phyloP scores from a whole-genome alignment of 2,329 filamentous ascomycete genomes.

The Aspergillus fijiensis region DNA sequence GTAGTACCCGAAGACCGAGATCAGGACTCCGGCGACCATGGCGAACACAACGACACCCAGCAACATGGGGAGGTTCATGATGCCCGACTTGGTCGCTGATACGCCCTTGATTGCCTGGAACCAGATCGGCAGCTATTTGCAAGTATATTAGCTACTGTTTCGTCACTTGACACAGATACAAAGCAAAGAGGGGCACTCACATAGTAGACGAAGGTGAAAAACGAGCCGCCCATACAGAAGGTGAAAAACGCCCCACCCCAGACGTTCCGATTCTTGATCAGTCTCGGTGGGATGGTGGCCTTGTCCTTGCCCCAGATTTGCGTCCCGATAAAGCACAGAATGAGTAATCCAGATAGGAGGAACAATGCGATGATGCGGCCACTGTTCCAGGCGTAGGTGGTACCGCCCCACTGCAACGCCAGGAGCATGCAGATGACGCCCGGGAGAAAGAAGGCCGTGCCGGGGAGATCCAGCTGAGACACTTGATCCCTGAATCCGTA shows the following conservation, averaged over 20 bases:
- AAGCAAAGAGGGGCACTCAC: conserved; percentile 16
- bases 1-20: conserved; percentile 40
- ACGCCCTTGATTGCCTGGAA: conserved; percentile 43
- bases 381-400: conserved; percentile 49
- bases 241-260: conserved; percentile 41
- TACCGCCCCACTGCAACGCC: conserved; percentile 54
- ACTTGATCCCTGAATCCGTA: conserved; percentile 26
- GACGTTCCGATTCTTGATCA: conserved; percentile 47
- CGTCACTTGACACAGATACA: not conserved
- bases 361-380: conserved; percentile 34
- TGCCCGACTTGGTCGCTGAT: conserved; percentile 36
- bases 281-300: conserved; percentile 47
- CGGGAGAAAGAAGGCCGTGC: conserved; percentile 26
- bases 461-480: conserved; percentile 45
- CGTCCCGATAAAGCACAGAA: conserved; percentile 41
- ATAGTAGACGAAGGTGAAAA: conserved; percentile 50
- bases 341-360: conserved; percentile 46
- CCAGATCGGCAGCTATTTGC: conserved; percentile 44
- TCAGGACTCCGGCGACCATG: conserved; percentile 31
- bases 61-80: conserved; percentile 40
- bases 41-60: conserved; percentile 33
- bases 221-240: conserved; percentile 44
- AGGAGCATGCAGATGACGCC: conserved; percentile 44
- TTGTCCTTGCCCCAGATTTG: conserved; percentile 36
- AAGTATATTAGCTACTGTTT: not conserved